Evolutionary conservation across 768 basidiomycete genomes (phyloP), one percentile per base, ranked within the genome.

Genomic region (Mycena venus): DNA sequence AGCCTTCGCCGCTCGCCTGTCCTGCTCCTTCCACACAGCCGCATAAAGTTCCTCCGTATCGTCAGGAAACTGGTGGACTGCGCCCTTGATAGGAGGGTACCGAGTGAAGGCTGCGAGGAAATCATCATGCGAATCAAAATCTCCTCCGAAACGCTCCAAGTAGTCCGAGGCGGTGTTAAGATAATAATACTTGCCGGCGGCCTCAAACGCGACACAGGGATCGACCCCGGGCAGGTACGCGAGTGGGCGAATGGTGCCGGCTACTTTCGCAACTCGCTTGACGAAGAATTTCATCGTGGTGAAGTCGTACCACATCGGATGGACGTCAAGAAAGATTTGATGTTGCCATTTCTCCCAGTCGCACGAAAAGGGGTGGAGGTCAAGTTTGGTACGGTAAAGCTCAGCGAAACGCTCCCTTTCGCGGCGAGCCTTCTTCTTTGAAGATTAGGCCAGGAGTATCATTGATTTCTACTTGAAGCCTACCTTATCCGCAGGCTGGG

Each of bases 291-390:
- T 36, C 36, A 40, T 60, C 58, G 17, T 34, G 15, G 34, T 59
- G 34, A 59, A 34, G 34, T 36, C 58, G 32, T 59, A 38, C 58
- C 58, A 59, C 23, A 25, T 29, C 42, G 42, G 61, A 47, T 47
- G 61, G 61, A 62, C 27, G 40, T 44, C 61, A 44, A 62, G 61
- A 47, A 62, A 62, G 27, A 31, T 2, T 10, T 44, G 42, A 47
- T 47, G 27, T 21, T 29, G 42, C 61, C 61, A 62, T 44, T 62
- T 47, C 42, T 62, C 62, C 62, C 62, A 49, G 62, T 64, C 60
- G 60, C 60, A 62, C 60, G 60, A 62, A 62, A 44, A 62, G 60
- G 60, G 60, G 60, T 62, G 40, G 60, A 62, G 60, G 27, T 62
- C 27, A 42, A 64, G 62, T 49, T 47, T 64, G 62, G 62, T 64